These are phyloP conservation scores for Mikania micrantha DNA, from an alignment of 129 eudicot species.

Conservation along the genomic window DNA sequence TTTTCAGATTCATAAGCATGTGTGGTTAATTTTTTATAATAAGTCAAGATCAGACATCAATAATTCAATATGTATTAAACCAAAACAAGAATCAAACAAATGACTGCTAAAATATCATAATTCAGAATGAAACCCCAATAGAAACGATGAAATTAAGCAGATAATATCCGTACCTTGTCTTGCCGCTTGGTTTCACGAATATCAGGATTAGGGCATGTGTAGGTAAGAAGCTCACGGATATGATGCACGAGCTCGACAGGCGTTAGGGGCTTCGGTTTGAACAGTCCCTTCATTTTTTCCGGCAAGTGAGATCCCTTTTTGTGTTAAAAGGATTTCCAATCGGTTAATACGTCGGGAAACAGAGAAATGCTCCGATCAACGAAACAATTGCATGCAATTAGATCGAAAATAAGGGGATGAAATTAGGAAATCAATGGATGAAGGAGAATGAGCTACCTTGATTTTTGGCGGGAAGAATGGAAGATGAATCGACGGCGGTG, in stretches of 20 bases:
- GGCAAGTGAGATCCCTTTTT: background rate
- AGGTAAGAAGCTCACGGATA: constrained; percentile 33
- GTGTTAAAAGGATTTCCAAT: background rate
- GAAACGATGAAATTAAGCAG: background rate
- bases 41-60: too few species aligned
- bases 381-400: background rate
- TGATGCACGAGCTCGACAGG: constrained; percentile 47
- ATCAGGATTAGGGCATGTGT: constrained; percentile 22
- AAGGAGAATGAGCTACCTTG: background rate
- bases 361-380: background rate
- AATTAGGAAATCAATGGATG: background rate
- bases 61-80: background rate
- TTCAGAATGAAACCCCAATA: background rate
- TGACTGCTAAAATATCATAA: background rate
- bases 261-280: constrained; percentile 38
- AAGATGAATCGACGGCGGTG: too few species aligned
- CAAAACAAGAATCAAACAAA: background rate
- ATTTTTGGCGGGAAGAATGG: too few species aligned
- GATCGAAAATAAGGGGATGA: background rate
- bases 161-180: constrained; percentile 28
- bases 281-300: constrained; percentile 33
- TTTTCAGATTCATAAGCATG: too few species aligned
- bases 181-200: constrained; percentile 34
- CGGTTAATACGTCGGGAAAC: background rate
- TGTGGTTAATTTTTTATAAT: too few species aligned